Percentiles rank a stretch among this genome's conserved stretches.
Evolutionary conservation across 208 protist genomes (phyloP).

Genomic region (Trypanosoma brucei): DNA sequence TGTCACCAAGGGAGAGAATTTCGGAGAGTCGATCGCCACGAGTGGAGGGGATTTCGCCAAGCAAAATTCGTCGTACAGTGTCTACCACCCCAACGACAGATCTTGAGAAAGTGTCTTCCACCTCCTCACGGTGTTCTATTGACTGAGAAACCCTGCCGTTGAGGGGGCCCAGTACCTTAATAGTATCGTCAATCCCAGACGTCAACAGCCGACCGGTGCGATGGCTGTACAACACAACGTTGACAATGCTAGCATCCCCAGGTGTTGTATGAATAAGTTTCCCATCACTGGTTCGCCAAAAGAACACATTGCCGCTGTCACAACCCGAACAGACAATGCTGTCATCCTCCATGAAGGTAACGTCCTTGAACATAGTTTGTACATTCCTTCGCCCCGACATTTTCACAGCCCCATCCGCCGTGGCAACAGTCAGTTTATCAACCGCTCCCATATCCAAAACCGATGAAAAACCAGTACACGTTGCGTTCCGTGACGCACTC

Average conservation of each 20-base stretch:
- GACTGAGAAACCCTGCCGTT: neutral
- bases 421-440: conserved; percentile 11
- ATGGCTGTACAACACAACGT: conserved; percentile 35
- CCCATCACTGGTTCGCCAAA: conserved; percentile 33
- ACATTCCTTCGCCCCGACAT: conserved; percentile 31
- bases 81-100: too few species aligned
- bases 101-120: too few species aligned
- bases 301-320: conserved; percentile 41
- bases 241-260: conserved; percentile 40
- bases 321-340: conserved; percentile 42
- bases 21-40: too few species aligned
- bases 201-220: conserved; percentile 16
- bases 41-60: too few species aligned
- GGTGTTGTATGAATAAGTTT: conserved; percentile 30
- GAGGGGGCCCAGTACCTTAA: conserved; percentile 31
- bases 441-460: conserved; percentile 4
- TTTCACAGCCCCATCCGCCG: conserved; percentile 2
- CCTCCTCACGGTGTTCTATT: too few species aligned
- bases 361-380: conserved; percentile 54
- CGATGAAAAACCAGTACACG: conserved; percentile 1
- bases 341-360: conserved; percentile 49
- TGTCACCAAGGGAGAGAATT: too few species aligned
- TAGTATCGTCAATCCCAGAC: conserved; percentile 42
- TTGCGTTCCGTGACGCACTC: neutral
- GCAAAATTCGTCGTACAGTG: too few species aligned